Conservation (phyloP, 345 rosid genomes). For the Syzygium oleosum region DNA sequence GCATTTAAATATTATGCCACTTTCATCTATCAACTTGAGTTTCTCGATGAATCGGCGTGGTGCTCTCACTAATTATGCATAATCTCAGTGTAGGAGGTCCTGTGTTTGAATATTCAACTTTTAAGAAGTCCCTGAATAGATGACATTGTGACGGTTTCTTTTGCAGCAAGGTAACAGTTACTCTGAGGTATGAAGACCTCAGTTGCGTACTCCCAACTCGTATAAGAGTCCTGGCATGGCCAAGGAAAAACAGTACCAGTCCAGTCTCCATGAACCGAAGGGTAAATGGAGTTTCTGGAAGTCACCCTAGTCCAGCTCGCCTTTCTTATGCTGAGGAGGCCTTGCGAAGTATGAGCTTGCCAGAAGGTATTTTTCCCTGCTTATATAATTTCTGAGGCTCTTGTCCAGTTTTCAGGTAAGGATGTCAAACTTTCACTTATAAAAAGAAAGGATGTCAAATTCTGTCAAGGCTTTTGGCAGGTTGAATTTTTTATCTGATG, state of each 20-base stretch:
- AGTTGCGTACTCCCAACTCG: slow-evolving; percentile 67
- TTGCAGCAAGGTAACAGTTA: slow-evolving; percentile 73
- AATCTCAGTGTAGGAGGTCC: neutral
- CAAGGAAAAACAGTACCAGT: slow-evolving; percentile 40
- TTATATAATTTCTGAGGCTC: neutral
- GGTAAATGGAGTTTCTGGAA: slow-evolving; percentile 23
- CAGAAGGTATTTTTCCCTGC: slow-evolving; percentile 53
- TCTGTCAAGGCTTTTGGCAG: neutral
- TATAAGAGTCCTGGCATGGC: slow-evolving; percentile 79
- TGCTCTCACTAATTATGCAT: neutral
- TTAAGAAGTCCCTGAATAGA: neutral
- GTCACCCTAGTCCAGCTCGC: slow-evolving; percentile 41
- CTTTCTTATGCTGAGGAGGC: slow-evolving; percentile 89
- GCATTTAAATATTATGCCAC: neutral
- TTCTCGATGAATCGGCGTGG: neutral
- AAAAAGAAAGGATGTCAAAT: neutral
- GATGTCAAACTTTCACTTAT: neutral
- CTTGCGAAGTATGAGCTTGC: slow-evolving; percentile 65
- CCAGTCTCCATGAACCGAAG: slow-evolving; percentile 9
- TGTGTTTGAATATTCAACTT: neutral
- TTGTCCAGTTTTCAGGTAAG: neutral
- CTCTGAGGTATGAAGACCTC: slow-evolving; percentile 79
- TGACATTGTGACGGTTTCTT: slow-evolving; percentile 1
- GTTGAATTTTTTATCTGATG: neutral
- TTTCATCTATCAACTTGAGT: neutral